Percentiles rank a stretch among this genome's conserved stretches.
phyloP scores from a whole-genome alignment of 305 asterid species.

The Plantago lanceolata region DNA sequence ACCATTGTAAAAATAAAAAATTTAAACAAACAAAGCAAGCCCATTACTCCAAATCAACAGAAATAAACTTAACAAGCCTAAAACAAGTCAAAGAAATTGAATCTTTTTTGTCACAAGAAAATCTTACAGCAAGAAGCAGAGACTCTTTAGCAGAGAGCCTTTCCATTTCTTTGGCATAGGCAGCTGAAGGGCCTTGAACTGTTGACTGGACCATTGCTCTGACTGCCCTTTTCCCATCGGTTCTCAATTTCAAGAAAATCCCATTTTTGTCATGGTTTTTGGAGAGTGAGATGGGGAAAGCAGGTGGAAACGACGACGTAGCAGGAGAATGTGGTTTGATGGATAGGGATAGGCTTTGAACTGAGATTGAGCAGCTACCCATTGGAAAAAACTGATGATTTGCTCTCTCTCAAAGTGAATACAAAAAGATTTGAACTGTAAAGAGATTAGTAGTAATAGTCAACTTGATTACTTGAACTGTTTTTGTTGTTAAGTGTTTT shows the following conservation, averaged over 20 bases:
- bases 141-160: conserved; percentile 84
- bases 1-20: conserved; percentile 11
- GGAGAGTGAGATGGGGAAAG: conserved; percentile 7
- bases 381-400: conserved; percentile 15
- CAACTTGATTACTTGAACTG: neutral
- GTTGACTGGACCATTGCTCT: conserved; percentile 56
- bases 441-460: neutral
- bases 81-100: neutral
- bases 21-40: conserved; percentile 17
- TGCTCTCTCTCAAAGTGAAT: neutral
- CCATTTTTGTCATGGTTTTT: conserved; percentile 22
- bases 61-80: neutral
- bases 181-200: conserved; percentile 62
- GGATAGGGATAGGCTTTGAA: conserved; percentile 26
- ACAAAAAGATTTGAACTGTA: neutral
- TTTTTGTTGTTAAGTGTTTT: neutral
- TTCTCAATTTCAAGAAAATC: conserved; percentile 13
- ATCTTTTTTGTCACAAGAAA: neutral
- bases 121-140: conserved; percentile 63
- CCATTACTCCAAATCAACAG: conserved; percentile 10
- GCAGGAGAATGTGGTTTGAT: conserved; percentile 21
- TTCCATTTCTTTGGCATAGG: conserved; percentile 80
- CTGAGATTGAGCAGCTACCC: conserved; percentile 35
- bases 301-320: conserved; percentile 10
- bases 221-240: conserved; percentile 22